Evolutionary conservation across 257 asterid species (phyloP).

Genomic region (Agastache rugosa): DNA sequence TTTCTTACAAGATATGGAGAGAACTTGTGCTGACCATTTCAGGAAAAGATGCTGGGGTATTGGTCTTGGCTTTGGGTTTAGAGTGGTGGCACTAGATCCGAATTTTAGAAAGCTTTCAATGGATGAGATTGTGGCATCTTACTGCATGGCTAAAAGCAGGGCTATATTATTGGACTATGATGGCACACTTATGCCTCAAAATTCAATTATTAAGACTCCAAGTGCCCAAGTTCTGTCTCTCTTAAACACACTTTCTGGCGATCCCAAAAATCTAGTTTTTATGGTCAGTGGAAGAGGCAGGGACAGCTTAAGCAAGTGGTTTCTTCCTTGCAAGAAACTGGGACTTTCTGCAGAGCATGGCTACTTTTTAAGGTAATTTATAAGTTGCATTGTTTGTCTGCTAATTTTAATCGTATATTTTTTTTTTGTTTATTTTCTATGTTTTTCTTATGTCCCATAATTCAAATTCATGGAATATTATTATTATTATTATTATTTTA

Average conservation of each 20-base stretch:
- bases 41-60: conserved; percentile 89
- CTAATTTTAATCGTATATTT: background rate
- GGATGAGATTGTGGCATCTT: conserved; percentile 76
- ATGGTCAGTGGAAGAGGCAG: conserved; percentile 95
- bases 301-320: conserved; percentile 81
- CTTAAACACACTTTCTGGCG: conserved; percentile 69
- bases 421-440: background rate
- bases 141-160: conserved; percentile 66
- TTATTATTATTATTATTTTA: background rate
- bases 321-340: conserved; percentile 73
- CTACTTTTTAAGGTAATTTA: conserved; percentile 81
- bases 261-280: conserved; percentile 65
- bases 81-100: conserved; percentile 91
- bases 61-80: conserved; percentile 92
- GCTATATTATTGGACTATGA: conserved; percentile 92
- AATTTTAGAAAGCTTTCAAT: conserved; percentile 80
- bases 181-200: conserved; percentile 94
- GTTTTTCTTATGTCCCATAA: background rate
- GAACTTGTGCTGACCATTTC: conserved; percentile 87
- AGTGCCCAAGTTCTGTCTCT: conserved; percentile 73
- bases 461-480: background rate
- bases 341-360: conserved; percentile 98
- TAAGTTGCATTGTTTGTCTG: conserved; percentile 40
- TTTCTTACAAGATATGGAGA: conserved; percentile 90
- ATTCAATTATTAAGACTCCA: conserved; percentile 77